A percentile compares a stretch with the other conserved stretches of the same genome.
Evolutionary conservation across 306 rosid species (phyloP).

Genomic region (Chamaecrista fasciculata): DNA sequence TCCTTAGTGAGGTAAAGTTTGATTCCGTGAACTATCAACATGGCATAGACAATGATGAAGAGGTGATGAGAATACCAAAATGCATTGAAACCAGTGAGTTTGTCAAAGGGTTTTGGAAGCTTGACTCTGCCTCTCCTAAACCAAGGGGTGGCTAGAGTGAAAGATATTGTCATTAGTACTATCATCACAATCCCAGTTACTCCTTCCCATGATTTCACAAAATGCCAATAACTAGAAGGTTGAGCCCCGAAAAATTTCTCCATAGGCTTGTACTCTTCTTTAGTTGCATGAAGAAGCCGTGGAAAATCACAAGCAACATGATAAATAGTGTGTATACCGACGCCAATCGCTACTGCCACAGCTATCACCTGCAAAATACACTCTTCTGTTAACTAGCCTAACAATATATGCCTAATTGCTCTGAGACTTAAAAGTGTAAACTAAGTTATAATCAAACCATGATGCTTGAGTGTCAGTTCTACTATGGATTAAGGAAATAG

Average conservation of each 20-base stretch:
- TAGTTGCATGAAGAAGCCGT: conserved; percentile 41
- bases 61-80: conserved; percentile 79
- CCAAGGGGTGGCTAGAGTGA: conserved; percentile 53
- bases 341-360: conserved; percentile 45
- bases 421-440: conserved; percentile 12
- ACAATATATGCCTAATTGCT: background rate
- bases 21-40: conserved; percentile 57
- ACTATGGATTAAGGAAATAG: background rate
- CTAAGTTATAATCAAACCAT: too few relatives aligned
- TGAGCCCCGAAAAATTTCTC: conserved; percentile 45
- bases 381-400: background rate
- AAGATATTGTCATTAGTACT: conserved; percentile 55
- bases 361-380: conserved; percentile 42
- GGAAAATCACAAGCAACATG: conserved; percentile 61
- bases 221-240: conserved; percentile 50
- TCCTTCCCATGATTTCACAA: conserved; percentile 62
- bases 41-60: conserved; percentile 54
- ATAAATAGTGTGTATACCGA: conserved; percentile 48
- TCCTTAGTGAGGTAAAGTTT: conserved; percentile 52
- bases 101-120: conserved; percentile 46
- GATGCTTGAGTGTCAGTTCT: too few relatives aligned
- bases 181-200: conserved; percentile 55
- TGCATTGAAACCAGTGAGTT: conserved; percentile 66
- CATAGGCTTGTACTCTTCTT: conserved; percentile 47
- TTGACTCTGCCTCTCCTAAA: conserved; percentile 45